These are phyloP conservation scores for Oehlia diaphana DNA, from an alignment of 192 early-diverging fungal species.

Conservation along the genomic window DNA sequence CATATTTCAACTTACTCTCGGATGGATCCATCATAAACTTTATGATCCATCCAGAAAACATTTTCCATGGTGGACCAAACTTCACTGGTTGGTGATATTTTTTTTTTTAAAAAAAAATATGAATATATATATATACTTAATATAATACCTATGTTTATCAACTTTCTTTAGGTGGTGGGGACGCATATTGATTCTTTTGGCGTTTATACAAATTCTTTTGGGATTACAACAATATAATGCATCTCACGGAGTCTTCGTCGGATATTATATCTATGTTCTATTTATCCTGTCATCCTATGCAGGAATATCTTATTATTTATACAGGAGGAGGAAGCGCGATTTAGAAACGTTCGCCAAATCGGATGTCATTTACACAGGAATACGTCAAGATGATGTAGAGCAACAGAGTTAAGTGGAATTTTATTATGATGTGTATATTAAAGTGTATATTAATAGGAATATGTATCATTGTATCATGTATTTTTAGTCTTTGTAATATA, in stretches of 20 bases:
- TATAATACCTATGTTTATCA: too few species aligned
- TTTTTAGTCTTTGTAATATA: too few species aligned
- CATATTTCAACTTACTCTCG: not conserved
- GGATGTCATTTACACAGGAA: not conserved
- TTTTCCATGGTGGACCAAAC: constrained; percentile 8
- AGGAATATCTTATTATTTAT: not conserved
- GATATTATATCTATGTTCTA: not conserved
- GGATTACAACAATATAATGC: not conserved
- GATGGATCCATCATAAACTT: constrained; percentile 16
- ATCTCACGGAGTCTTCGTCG: not conserved
- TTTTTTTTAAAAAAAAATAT: not conserved
- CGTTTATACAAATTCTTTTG: not conserved
- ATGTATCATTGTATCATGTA: too few species aligned
- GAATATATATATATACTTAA: too few species aligned
- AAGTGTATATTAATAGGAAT: too few species aligned
- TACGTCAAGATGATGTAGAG: not conserved
- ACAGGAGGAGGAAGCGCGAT: not conserved
- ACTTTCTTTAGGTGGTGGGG: not conserved
- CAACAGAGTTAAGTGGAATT: not conserved
- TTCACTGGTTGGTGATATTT: not conserved
- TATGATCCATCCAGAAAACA: not conserved
- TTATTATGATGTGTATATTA: not conserved
- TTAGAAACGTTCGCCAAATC: not conserved
- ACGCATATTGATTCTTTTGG: not conserved
- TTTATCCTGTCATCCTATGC: not conserved